Evolutionary conservation across 176 grass and related monocot species (phyloP).

Genomic region (Panicum miliaceum): DNA sequence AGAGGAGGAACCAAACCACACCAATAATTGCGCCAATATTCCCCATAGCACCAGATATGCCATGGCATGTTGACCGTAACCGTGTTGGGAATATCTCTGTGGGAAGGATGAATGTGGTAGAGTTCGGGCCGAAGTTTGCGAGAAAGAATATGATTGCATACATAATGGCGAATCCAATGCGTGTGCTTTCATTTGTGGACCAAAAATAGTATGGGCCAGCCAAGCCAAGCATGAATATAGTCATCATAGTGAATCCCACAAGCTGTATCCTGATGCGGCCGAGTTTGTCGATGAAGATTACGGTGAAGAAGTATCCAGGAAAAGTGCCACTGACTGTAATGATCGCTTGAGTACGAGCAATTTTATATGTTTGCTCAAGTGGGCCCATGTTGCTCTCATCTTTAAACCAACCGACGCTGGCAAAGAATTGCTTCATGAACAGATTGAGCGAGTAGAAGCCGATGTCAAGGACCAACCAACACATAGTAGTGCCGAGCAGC

Average conservation of each 20-base stretch:
- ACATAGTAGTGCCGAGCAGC: conserved; percentile 25
- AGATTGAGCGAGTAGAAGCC: conserved; percentile 46
- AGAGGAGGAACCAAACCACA: neutral
- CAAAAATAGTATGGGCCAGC: conserved; percentile 6
- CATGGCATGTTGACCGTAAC: conserved; percentile 40
- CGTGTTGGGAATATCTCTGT: conserved; percentile 39
- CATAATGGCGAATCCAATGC: conserved; percentile 1
- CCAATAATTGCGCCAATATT: conserved; percentile 34
- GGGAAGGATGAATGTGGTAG: conserved; percentile 32
- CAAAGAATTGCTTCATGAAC: conserved; percentile 52
- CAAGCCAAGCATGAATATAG: conserved; percentile 27
- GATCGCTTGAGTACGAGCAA: neutral
- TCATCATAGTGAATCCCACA: conserved; percentile 47
- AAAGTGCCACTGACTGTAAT: conserved; percentile 27
- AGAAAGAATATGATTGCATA: conserved; percentile 30
- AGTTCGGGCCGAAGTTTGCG: conserved; percentile 42
- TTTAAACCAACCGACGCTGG: neutral
- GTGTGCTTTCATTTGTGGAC: neutral
- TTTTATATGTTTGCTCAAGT: neutral
- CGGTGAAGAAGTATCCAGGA: conserved; percentile 33
- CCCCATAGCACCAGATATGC: conserved; percentile 19
- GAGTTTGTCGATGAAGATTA: conserved; percentile 27
- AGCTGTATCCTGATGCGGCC: conserved; percentile 41
- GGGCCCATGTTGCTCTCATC: neutral
- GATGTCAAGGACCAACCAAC: conserved; percentile 44